phyloP scores from a whole-genome alignment of 768 basidiomycete genomes.

The Ephemerocybe angulata region DNA sequence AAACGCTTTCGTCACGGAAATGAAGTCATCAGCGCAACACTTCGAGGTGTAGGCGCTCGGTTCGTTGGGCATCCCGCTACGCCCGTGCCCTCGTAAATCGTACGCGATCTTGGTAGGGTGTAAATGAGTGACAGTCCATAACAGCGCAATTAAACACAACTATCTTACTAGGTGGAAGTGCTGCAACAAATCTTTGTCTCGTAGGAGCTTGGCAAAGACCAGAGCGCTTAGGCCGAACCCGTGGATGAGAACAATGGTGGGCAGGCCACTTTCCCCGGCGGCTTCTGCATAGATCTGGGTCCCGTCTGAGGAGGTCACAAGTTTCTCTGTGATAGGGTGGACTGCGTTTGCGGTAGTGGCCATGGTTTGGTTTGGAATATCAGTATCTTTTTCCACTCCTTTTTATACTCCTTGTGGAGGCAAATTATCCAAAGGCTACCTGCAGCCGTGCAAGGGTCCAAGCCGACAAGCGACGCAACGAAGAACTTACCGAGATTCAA shows the following conservation, averaged over 20 bases:
- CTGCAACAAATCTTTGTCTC: conserved; percentile 21
- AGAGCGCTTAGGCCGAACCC: conserved; percentile 34
- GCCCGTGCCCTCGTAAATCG: conserved; percentile 32
- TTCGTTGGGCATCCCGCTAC: conserved; percentile 28
- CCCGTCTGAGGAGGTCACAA: conserved; percentile 27
- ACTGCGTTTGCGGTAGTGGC: neutral
- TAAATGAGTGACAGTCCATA: neutral
- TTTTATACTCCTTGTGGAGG: too few species aligned
- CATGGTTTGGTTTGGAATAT: too few species aligned
- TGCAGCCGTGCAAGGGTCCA: too few species aligned
- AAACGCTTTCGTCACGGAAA: conserved; percentile 27
- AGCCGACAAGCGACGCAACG: too few species aligned
- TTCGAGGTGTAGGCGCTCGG: conserved; percentile 22
- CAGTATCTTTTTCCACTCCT: too few species aligned
- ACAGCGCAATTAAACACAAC: conserved; percentile 23
- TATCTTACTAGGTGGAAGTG: conserved; percentile 24
- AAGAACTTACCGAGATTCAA: too few species aligned
- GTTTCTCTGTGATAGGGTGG: neutral
- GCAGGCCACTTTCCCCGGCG: conserved; percentile 32
- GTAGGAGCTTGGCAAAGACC: conserved; percentile 37
- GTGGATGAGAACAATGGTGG: conserved; percentile 39
- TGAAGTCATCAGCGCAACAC: conserved; percentile 30
- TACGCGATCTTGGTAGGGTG: conserved; percentile 25
- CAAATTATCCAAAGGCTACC: too few species aligned
- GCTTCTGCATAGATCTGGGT: conserved; percentile 36